Percentiles rank a stretch among this genome's conserved stretches.
Conservation (phyloP, 2,329 filamentous ascomycete species). For the Pezicula neosporulosa region DNA sequence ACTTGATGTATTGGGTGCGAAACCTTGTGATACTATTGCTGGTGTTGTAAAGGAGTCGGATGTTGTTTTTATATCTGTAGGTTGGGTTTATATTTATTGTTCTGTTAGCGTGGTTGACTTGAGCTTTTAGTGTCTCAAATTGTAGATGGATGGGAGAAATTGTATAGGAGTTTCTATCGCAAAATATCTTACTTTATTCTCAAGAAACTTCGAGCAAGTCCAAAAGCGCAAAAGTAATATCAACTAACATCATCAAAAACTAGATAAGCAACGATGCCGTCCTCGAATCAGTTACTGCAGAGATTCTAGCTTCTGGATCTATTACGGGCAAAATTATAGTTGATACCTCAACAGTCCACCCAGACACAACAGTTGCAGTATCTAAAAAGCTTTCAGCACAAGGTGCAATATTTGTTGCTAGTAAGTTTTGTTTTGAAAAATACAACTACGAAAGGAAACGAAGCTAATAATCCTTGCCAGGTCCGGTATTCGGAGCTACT, state of each 20-base stretch:
- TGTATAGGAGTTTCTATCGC: too few species aligned
- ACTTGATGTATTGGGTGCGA: slow-evolving; percentile 31
- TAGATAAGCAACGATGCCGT: slow-evolving; percentile 36
- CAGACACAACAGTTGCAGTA: slow-evolving; percentile 28
- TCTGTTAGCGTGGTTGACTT: too few species aligned
- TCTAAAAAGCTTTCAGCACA: slow-evolving; percentile 28
- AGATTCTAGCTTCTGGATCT: slow-evolving; percentile 16
- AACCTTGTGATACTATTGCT: slow-evolving; percentile 31
- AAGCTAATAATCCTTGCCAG: slow-evolving; percentile 35
- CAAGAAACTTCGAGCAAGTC: not conserved
- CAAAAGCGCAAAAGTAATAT: too few species aligned
- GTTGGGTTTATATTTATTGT: too few species aligned
- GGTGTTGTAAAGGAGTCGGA: slow-evolving; percentile 6
- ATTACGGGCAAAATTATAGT: slow-evolving; percentile 26
- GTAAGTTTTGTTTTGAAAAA: too few species aligned
- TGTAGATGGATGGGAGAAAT: too few species aligned
- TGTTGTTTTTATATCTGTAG: slow-evolving; percentile 22
- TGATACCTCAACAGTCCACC: slow-evolving; percentile 29
- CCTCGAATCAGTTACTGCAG: slow-evolving; percentile 27
- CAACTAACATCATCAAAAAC: not conserved
- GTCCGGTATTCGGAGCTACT: slow-evolving; percentile 41
- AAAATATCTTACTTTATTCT: fast-evolving
- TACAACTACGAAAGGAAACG: slow-evolving; percentile 25
- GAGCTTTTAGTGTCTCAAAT: too few species aligned
- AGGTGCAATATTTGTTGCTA: slow-evolving; percentile 34